Percentiles rank a stretch among this genome's conserved stretches.
Evolutionary conservation across 495 filamentous ascomycete species (phyloP).

Genomic region (Penicillium malachiteum): DNA sequence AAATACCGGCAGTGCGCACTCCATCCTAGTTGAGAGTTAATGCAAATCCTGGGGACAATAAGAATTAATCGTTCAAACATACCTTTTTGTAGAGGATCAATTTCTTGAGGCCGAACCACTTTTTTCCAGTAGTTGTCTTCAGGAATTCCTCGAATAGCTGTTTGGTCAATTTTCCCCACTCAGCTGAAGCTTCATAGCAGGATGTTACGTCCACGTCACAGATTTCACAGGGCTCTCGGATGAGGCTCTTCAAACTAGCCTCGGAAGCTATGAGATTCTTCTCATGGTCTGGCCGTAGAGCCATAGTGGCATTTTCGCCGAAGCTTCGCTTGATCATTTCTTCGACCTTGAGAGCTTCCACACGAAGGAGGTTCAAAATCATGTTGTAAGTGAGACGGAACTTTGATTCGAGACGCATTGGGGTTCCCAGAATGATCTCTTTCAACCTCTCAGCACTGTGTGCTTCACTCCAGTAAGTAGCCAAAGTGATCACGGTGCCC

Average conservation of each 20-base stretch:
- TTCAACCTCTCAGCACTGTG: constrained; percentile 77
- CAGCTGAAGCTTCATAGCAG: constrained; percentile 78
- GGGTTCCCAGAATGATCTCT: constrained; percentile 94
- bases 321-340: constrained; percentile 99
- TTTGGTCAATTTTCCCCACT: constrained; percentile 67
- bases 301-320: constrained; percentile 97
- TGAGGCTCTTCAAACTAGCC: constrained; percentile 84
- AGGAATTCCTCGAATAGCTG: constrained; percentile 73
- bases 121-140: constrained; percentile 72
- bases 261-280: constrained; percentile 91
- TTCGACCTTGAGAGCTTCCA: constrained; percentile 97
- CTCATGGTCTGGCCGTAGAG: constrained; percentile 90
- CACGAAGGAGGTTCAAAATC: constrained; percentile 93
- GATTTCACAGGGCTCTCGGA: constrained; percentile 76
- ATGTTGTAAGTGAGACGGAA: constrained; percentile 99
- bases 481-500: constrained; percentile 90
- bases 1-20: constrained; percentile 73
- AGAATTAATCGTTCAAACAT: constrained; percentile 7
- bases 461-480: constrained; percentile 79
- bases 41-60: too few relatives aligned
- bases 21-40: constrained; percentile 57
- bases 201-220: constrained; percentile 77
- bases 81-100: constrained; percentile 72
- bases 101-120: constrained; percentile 69
- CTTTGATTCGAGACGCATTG: constrained; percentile 91